Base-by-base conservation (phyloP, 2,329 filamentous ascomycete genomes). In the Colletotrichum echinochloae region DNA sequence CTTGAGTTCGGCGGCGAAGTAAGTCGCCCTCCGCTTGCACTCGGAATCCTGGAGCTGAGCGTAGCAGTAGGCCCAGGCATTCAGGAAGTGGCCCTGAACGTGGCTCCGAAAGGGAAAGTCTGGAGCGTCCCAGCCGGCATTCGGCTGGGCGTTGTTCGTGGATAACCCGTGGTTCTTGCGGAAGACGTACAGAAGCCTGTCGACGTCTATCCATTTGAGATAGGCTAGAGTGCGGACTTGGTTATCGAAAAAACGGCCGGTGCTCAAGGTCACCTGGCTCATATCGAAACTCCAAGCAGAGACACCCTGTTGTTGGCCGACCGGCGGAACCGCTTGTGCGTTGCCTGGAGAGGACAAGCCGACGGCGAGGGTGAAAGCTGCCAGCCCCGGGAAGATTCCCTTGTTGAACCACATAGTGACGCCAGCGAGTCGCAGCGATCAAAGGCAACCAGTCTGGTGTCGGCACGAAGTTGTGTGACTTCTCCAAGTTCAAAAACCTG, bases 71-170 rank as follows among this genome's bases (percentile, higher is more conserved):
- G 84, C 78, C 85, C 84, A 87, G 0, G 83, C 85, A 1, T 80
- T 84, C 39, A 88, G 80, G 39, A 83, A 83, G 74, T 88, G 86
- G 0, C 86, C 86, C 67, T 88, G 86, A 26, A 81, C 73, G 60
- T 88, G 86, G 0, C 81, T 81, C 18, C 86, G 81, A 74, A 88
- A 88, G 0, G 86, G 86, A 54, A 88, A 88, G 56, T 83, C 78
- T 1, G 86, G 86, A 1, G 83, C 83, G 74, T 88, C 86, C 86
- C 86, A 88, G 2, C 86, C 86, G 2, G 84, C 84, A 57, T 86
- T 85, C 7, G 79, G 59, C 1, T 77, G 71, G 2, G 85, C 86
- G 1, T 83, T 83, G 3, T 83, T 79, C 11, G 85, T 87, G 3
- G 81, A 82, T 0, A 87, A 73, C 23, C 80, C 78, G 66, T 87